Percentiles rank a stretch among this genome's conserved stretches.
Conservation (phyloP, 176 grass and related monocot species). For the Cymbopogon citratus region DNA sequence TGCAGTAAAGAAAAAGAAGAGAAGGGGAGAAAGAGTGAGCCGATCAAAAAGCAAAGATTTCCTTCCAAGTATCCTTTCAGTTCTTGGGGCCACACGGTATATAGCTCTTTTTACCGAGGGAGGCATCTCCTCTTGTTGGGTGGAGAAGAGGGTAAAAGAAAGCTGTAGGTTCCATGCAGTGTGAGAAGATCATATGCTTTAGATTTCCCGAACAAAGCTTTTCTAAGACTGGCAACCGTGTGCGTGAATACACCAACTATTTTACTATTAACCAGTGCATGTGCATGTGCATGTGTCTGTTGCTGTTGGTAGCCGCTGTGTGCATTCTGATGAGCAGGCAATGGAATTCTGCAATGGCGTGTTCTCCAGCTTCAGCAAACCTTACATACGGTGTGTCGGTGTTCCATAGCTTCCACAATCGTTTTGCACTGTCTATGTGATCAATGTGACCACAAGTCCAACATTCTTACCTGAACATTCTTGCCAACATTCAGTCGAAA, state of each 20-base stretch:
- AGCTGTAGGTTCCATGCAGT: neutral
- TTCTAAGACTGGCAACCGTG: neutral
- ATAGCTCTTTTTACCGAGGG: neutral
- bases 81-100: too few species aligned
- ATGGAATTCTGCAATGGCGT: too few species aligned
- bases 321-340: neutral
- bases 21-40: conserved; percentile 6
- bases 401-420: neutral
- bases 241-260: neutral
- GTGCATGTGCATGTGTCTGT: too few species aligned
- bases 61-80: neutral
- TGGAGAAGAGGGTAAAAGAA: neutral
- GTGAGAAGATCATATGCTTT: neutral
- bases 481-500: too few species aligned
- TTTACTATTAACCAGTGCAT: too few species aligned
- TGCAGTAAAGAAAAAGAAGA: neutral
- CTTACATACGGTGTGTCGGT: too few species aligned
- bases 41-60: conserved; percentile 23
- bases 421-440: neutral
- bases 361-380: too few species aligned
- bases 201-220: neutral
- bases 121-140: neutral
- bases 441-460: neutral
- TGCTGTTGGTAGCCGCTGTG: neutral
- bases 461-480: too few species aligned